A percentile compares a stretch with the other conserved stretches of the same genome.
phyloP scores from a whole-genome alignment of 768 basidiomycete genomes.

The Leccinum truebloodii region DNA sequence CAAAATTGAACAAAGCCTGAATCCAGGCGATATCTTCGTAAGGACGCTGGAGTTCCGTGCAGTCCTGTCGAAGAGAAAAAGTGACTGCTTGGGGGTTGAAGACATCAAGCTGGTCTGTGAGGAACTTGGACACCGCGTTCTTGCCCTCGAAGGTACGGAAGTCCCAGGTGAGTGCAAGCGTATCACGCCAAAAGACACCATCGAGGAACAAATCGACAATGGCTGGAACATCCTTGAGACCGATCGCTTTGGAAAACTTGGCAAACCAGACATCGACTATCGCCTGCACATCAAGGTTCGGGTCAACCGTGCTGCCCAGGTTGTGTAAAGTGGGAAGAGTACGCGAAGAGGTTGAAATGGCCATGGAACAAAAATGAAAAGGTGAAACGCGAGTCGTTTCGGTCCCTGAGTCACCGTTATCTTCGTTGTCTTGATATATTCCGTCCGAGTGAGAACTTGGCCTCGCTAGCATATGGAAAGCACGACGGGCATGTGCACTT shows the following conservation, averaged over 20 bases:
- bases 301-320: conserved; percentile 27
- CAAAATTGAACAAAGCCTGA: conserved; percentile 47
- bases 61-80: conserved; percentile 27
- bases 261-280: conserved; percentile 44
- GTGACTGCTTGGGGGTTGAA: conserved; percentile 20
- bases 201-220: conserved; percentile 37
- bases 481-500: too few relatives aligned
- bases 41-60: conserved; percentile 25
- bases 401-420: background rate
- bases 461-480: too few relatives aligned
- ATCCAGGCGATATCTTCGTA: conserved; percentile 44
- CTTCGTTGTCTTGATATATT: background rate
- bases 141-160: conserved; percentile 56
- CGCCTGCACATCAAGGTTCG: conserved; percentile 36
- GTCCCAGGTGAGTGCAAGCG: conserved; percentile 64
- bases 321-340: conserved; percentile 27
- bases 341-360: background rate
- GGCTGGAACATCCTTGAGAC: conserved; percentile 35
- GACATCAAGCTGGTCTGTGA: conserved; percentile 43
- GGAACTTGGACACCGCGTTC: conserved; percentile 42
- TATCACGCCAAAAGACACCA: conserved; percentile 56
- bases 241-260: conserved; percentile 37
- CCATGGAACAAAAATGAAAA: conserved; percentile 11
- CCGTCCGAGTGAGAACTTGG: background rate
- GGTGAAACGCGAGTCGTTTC: background rate